Evolutionary conservation across 192 early-diverging fungal genomes (phyloP), one percentile per base, ranked within the genome.

Genomic region (Podila verticillata): DNA sequence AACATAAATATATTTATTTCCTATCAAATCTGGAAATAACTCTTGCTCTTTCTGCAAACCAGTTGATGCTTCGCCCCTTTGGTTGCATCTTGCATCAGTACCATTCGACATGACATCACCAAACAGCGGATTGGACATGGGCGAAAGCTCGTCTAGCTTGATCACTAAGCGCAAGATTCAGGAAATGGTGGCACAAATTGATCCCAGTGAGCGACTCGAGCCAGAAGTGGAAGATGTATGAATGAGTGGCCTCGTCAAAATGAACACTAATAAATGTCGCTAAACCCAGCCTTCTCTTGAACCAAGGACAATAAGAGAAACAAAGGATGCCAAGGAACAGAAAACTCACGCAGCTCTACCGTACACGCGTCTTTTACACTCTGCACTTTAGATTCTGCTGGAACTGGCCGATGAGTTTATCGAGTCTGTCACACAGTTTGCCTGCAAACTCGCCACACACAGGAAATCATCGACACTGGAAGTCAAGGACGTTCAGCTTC

Each of bases 401-500:
- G 93, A 95, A 65, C 87, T 95, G 47, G 93, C 94, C 0, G 93
- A 95, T 71, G 92, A 95, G 66, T 96, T 96, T 79, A 94, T 96
- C 63, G 92, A 95, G 64, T 92, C 92, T 1, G 93, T 95, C 0
- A 93, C 93, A 2, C 84, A 88, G 64, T 93, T 95, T 83, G 94
- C 92, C 2, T 94, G 93, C 82, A 89, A 92, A 68, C 75, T 95
- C 56, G 95, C 95, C 15, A 94, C 92, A 69, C 95, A 96, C 81
- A 86, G 95, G 54, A 90, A 91, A 63, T 92, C 93, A 6, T 84
- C 89, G 60, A 90, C 89, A 26, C 69, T 95, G 36, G 93, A 95
- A 73, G 91, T 94, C n/a, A 94, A 93, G 75, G 95, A 96, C 77
- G 79, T 96, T 44, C 93, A 96, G 71, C 84, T 96, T 62, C 92